phyloP scores from a whole-genome alignment of 441 rosid genomes.

The Adansonia madagascariensis region DNA sequence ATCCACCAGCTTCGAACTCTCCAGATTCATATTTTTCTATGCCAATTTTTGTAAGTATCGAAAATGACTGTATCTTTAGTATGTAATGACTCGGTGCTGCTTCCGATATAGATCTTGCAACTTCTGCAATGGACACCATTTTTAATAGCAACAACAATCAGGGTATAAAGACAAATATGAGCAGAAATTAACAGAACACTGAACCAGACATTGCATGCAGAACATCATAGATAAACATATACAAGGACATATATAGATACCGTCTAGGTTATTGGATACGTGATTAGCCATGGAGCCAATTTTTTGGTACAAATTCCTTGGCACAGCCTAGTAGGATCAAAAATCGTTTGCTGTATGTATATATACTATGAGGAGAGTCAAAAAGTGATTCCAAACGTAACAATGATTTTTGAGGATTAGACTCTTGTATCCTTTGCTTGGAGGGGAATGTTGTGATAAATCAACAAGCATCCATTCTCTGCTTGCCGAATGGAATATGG shows the following conservation, averaged over 20 bases:
- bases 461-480: conserved; percentile 22
- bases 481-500: conserved; percentile 12
- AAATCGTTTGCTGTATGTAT: not conserved
- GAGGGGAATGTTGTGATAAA: conserved; percentile 13
- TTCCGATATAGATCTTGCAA: conserved; percentile 38
- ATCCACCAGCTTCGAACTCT: conserved; percentile 72
- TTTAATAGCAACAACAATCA: not conserved
- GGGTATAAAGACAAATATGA: not conserved
- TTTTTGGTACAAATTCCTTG: not conserved
- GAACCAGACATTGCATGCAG: not conserved
- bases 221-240: not conserved
- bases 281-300: conserved; percentile 19
- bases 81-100: conserved; percentile 55
- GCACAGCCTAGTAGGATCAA: not conserved
- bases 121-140: conserved; percentile 14
- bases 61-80: conserved; percentile 53
- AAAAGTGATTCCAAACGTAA: conserved; percentile 20
- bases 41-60: conserved; percentile 44
- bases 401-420: not conserved
- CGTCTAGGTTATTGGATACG: not conserved
- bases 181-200: not conserved
- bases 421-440: conserved; percentile 21
- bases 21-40: conserved; percentile 61
- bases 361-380: not conserved
- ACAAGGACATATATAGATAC: not conserved